These are phyloP conservation scores for Penicillium sp. DNA, from an alignment of 2,329 filamentous ascomycete species.

Conservation along the genomic window DNA sequence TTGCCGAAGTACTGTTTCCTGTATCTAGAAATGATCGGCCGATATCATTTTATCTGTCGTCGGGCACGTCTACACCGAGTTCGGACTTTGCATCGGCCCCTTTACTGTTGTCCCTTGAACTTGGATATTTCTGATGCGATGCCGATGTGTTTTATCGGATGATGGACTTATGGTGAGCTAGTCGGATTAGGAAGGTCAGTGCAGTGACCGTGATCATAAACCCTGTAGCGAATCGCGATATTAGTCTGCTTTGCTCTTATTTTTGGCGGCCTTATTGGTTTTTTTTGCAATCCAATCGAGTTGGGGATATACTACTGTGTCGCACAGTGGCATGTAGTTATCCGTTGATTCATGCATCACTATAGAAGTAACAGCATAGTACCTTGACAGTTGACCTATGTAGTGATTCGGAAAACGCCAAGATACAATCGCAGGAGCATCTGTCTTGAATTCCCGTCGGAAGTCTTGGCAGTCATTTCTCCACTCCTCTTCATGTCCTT, in stretches of 20 bases:
- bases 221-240: not conserved
- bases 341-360: too few relatives aligned
- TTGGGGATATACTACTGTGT: not conserved
- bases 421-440: not conserved
- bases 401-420: not conserved
- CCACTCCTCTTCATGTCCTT: too few relatives aligned
- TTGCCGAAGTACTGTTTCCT: not conserved
- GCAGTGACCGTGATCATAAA: not conserved
- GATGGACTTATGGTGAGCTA: too few relatives aligned
- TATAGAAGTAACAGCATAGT: too few relatives aligned
- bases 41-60: not conserved
- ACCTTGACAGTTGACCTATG: too few relatives aligned
- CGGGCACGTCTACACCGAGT: not conserved
- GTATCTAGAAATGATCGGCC: not conserved
- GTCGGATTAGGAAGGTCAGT: not conserved
- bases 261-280: not conserved
- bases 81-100: too few relatives aligned
- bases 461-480: too few relatives aligned
- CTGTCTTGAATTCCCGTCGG: too few relatives aligned
- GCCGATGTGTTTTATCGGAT: not conserved
- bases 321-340: too few relatives aligned
- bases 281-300: conserved; percentile 1
- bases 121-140: not conserved
- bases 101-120: not conserved
- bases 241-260: not conserved